Conservation (phyloP, 768 basidiomycete genomes). For the Pholiota microspora region DNA sequence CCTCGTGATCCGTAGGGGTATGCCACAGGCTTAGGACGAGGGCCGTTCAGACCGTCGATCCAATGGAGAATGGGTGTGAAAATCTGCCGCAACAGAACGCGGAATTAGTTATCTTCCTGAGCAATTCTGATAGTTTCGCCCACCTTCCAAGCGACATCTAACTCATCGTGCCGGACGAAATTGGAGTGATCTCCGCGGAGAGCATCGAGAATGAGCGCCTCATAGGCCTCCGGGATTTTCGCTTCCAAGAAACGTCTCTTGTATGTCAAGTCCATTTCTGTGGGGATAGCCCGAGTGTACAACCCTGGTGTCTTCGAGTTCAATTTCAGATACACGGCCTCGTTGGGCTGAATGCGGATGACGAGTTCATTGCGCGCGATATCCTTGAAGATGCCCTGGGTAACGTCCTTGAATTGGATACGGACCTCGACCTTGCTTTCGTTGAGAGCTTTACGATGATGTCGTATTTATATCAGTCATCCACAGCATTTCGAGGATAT, state of each 20-base stretch:
- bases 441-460: constrained; percentile 68
- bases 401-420: constrained; percentile 97
- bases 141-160: constrained; percentile 98
- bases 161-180: constrained; percentile 96
- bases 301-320: constrained; percentile 95
- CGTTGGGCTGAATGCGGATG: constrained; percentile 93
- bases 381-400: constrained; percentile 94
- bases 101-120: background rate
- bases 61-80: constrained; percentile 94
- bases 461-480: constrained; percentile 1
- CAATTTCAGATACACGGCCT: constrained; percentile 96
- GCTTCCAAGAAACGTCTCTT: constrained; percentile 89
- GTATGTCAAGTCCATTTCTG: constrained; percentile 98
- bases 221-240: constrained; percentile 96
- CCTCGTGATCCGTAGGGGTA: constrained; percentile 97
- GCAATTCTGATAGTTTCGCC: constrained; percentile 16
- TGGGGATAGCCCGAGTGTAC: constrained; percentile 85
- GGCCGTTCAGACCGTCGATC: constrained; percentile 81
- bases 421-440: constrained; percentile 99
- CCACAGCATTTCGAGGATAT: constrained; percentile 16
- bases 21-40: constrained; percentile 63
- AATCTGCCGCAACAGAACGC: constrained; percentile 47
- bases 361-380: constrained; percentile 97
- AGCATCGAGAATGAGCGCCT: constrained; percentile 92
- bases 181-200: constrained; percentile 99